phyloP scores from a whole-genome alignment of 441 rosid species.

The Euphorbia corollata region DNA sequence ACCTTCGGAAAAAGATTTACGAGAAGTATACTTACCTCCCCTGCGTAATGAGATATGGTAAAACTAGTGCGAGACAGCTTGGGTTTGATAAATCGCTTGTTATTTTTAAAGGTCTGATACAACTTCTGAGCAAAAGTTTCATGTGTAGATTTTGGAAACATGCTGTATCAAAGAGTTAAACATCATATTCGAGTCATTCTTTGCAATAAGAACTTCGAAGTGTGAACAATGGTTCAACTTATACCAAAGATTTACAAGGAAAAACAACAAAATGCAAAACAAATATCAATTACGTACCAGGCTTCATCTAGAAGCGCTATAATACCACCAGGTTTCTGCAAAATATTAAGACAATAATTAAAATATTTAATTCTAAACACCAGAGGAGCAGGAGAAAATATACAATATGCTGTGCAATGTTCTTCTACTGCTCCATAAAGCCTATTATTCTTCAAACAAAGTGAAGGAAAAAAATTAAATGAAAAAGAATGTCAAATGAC shows the following conservation, averaged over 20 bases:
- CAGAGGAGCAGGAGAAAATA: not conserved
- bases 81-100: constrained; percentile 94
- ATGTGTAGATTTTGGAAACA: constrained; percentile 99
- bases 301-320: constrained; percentile 99
- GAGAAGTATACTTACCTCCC: constrained; percentile 61
- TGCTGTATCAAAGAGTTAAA: constrained; percentile 46
- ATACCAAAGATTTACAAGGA: not conserved
- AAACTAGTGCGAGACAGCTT: constrained; percentile 98
- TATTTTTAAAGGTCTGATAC: constrained; percentile 91
- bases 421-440: constrained; percentile 1
- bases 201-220: constrained; percentile 7
- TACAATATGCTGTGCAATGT: not conserved
- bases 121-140: constrained; percentile 99
- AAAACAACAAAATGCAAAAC: not conserved
- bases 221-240: not conserved
- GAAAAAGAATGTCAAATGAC: constrained; percentile 8
- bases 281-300: constrained; percentile 51
- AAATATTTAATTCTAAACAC: constrained; percentile 19
- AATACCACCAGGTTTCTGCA: constrained; percentile 99
- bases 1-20: constrained; percentile 13
- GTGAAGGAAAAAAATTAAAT: not conserved
- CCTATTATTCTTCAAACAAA: constrained; percentile 12
- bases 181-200: constrained; percentile 15
- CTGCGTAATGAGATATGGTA: constrained; percentile 95
- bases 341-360: constrained; percentile 22